These are phyloP conservation scores for Picochlorum sp. DNA, from an alignment of 139 green algal species.

Conservation along the genomic window DNA sequence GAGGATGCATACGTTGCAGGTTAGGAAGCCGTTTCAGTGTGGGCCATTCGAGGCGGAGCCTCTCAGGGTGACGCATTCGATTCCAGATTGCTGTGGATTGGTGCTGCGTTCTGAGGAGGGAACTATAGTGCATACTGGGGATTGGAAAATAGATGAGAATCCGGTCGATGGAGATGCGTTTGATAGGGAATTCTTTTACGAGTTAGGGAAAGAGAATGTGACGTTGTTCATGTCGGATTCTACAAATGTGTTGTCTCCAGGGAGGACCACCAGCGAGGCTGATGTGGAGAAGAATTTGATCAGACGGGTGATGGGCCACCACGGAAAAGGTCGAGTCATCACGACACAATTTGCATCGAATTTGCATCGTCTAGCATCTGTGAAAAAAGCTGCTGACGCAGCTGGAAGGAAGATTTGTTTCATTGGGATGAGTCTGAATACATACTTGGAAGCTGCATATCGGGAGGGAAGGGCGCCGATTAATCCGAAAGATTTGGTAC, in stretches of 20 bases:
- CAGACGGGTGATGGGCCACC: slow-evolving; percentile 53
- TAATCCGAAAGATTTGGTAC: slow-evolving; percentile 67
- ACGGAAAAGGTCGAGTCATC: slow-evolving; percentile 82
- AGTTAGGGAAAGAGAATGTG: slow-evolving; percentile 66
- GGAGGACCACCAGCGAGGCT: slow-evolving; percentile 74
- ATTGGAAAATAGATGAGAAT: slow-evolving; percentile 98
- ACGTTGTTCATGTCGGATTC: slow-evolving; percentile 93
- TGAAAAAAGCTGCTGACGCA: slow-evolving; percentile 92
- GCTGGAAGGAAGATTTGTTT: slow-evolving; percentile 80
- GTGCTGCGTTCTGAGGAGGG: slow-evolving; percentile 81
- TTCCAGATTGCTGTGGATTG: slow-evolving; percentile 93
- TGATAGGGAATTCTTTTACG: slow-evolving; percentile 79
- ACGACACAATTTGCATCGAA: slow-evolving; percentile 95
- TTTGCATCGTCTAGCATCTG: slow-evolving; percentile 68
- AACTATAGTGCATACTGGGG: slow-evolving; percentile 90
- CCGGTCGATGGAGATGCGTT: slow-evolving; percentile 86
- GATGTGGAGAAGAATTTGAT: slow-evolving; percentile 68
- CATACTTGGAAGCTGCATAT: slow-evolving; percentile 89
- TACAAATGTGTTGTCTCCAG: slow-evolving; percentile 92
- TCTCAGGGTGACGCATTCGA: slow-evolving; percentile 94
- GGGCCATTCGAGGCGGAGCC: slow-evolving; percentile 81
- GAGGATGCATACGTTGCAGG: slow-evolving; percentile 65
- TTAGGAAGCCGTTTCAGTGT: slow-evolving; percentile 54
- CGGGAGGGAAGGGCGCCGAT: slow-evolving; percentile 64
- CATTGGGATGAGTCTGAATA: slow-evolving; percentile 80